phyloP scores from a whole-genome alignment of 371 early-diverging fungal species.

The Apophysomyces variabilis region DNA sequence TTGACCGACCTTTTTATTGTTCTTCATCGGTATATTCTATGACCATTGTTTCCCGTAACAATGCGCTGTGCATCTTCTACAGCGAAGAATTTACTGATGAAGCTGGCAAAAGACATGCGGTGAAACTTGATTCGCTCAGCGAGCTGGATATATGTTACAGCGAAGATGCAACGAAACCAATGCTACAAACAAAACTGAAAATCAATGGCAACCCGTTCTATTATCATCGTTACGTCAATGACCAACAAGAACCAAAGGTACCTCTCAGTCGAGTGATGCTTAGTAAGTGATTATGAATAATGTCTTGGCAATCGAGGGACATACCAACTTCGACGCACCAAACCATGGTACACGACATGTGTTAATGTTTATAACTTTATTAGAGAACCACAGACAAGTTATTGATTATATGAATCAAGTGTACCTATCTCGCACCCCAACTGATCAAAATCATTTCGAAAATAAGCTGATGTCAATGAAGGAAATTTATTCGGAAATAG shows the following conservation, averaged over 20 bases:
- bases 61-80: not conserved
- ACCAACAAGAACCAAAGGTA: not conserved
- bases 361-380: no score
- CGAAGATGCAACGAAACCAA: constrained; percentile 5
- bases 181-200: constrained; percentile 11
- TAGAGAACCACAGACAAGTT: no score
- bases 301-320: no score
- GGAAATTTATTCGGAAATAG: no score
- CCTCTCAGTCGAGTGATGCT: no score
- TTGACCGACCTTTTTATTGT: not conserved
- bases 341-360: no score
- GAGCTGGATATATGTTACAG: constrained; percentile 13
- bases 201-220: constrained; percentile 9
- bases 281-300: no score
- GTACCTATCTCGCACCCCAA: no score
- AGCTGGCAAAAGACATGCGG: not conserved
- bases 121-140: constrained; percentile 2
- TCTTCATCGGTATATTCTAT: not conserved
- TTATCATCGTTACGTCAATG: constrained; percentile 13
- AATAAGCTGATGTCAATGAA: no score
- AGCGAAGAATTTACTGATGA: not conserved
- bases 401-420: no score
- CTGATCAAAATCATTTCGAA: no score
- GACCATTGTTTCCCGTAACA: not conserved
- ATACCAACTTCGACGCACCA: no score